Evolutionary conservation across 2,329 filamentous ascomycete genomes (phyloP).

Genomic region (Xylariaceae sp.): DNA sequence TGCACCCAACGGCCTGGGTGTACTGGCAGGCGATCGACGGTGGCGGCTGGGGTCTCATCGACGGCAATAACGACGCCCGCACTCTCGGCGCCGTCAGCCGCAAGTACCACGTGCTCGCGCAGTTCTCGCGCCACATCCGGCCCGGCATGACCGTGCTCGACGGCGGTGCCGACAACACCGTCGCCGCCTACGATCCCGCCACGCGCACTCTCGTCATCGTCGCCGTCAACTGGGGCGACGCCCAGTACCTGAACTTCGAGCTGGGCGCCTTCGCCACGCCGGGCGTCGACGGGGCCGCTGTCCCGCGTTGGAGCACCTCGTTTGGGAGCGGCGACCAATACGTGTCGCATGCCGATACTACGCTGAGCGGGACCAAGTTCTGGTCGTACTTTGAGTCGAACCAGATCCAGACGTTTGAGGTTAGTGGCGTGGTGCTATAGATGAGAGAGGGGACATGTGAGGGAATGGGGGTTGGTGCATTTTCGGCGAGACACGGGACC

Average conservation of each 20-base stretch:
- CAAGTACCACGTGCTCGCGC: constrained; percentile 41
- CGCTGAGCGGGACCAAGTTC: constrained; percentile 33
- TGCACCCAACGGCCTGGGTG: constrained; percentile 39
- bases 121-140: constrained; percentile 39
- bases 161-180: constrained; percentile 31
- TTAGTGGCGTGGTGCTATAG: constrained; percentile 15
- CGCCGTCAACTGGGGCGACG: constrained; percentile 36
- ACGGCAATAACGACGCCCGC: constrained; percentile 34
- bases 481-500: too few species aligned
- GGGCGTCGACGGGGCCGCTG: constrained; percentile 28
- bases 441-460: too few species aligned
- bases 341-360: constrained; percentile 29
- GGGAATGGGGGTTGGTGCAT: too few species aligned
- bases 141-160: constrained; percentile 38
- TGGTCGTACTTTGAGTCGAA: constrained; percentile 34
- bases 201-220: constrained; percentile 35
- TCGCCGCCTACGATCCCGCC: constrained; percentile 36
- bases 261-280: constrained; percentile 31
- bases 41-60: constrained; percentile 39
- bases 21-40: constrained; percentile 42
- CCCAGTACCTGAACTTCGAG: constrained; percentile 38
- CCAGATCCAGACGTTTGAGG: constrained; percentile 37
- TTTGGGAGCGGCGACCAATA: constrained; percentile 36
- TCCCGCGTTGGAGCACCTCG: constrained; percentile 36
- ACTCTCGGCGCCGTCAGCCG: constrained; percentile 29